Percentiles rank a stretch among this genome's conserved stretches.
phyloP scores from a whole-genome alignment of 768 basidiomycete genomes.

The Termitomyces sp. region DNA sequence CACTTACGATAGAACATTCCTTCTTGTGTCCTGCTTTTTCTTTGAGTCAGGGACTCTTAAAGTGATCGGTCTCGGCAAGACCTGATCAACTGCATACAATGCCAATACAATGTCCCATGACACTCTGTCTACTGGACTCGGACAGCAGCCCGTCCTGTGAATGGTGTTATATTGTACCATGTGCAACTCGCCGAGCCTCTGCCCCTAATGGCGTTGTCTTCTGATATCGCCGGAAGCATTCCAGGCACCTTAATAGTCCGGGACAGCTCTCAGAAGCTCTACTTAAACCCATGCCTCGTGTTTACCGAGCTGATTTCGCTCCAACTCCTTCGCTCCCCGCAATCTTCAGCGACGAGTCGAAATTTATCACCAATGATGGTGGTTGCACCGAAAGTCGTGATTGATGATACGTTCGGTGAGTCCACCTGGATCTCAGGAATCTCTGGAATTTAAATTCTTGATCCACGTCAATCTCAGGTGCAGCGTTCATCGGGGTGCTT shows the following conservation, averaged over 20 bases:
- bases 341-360: not conserved
- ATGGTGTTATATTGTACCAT: not conserved
- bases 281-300: not conserved
- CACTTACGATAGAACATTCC: too few species aligned
- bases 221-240: not conserved
- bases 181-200: not conserved
- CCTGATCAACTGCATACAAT: not conserved
- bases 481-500: constrained; percentile 30
- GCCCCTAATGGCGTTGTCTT: not conserved
- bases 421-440: not conserved
- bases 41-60: too few species aligned
- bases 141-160: not conserved
- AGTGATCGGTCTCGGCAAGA: not conserved
- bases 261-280: not conserved
- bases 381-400: constrained; percentile 2
- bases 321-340: not conserved
- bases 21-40: too few species aligned
- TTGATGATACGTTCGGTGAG: constrained; percentile 25
- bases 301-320: not conserved
- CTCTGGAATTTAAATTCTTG: not conserved
- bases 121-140: not conserved
- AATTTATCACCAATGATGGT: constrained; percentile 4
- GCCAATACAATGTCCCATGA: not conserved
- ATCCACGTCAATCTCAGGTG: constrained; percentile 17
- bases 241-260: not conserved